phyloP scores from a whole-genome alignment of 805 yeast species.

The Candida xiaguanensis region DNA sequence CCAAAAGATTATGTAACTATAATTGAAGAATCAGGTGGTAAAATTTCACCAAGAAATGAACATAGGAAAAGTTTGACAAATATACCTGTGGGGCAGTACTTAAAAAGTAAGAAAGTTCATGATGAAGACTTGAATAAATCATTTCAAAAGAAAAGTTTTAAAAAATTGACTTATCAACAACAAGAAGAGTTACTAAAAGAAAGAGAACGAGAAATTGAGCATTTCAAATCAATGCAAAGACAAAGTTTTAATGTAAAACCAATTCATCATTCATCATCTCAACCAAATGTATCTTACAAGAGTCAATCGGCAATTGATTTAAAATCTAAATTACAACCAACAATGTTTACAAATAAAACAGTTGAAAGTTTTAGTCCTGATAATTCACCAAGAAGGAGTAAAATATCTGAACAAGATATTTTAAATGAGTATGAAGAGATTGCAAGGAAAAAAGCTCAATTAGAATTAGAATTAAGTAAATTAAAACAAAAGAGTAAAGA shows the following conservation, averaged over 20 bases:
- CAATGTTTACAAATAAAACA: slow-evolving; percentile 19
- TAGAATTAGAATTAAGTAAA: slow-evolving; percentile 36
- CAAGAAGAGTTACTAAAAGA: slow-evolving; percentile 17
- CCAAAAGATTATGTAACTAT: slow-evolving; percentile 82
- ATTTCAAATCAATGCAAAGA: slow-evolving; percentile 26
- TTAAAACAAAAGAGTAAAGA: slow-evolving; percentile 16
- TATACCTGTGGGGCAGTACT: slow-evolving; percentile 13
- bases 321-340: slow-evolving; percentile 4
- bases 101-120: slow-evolving; percentile 18
- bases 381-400: slow-evolving; percentile 11
- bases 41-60: slow-evolving; percentile 11
- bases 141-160: slow-evolving; percentile 8
- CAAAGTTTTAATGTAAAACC: slow-evolving; percentile 22
- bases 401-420: slow-evolving; percentile 5
- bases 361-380: slow-evolving; percentile 26
- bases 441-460: slow-evolving; percentile 32
- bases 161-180: slow-evolving; percentile 13
- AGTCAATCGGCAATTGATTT: slow-evolving; percentile 19
- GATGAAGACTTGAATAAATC: slow-evolving; percentile 12
- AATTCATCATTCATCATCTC: slow-evolving; percentile 4
- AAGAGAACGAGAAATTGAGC: slow-evolving; percentile 28
- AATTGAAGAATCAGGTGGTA: slow-evolving; percentile 29
- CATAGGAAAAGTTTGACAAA: slow-evolving; percentile 5
- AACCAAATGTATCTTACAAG: slow-evolving; percentile 8
- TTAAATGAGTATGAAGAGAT: slow-evolving; percentile 26